phyloP scores from a whole-genome alignment of 805 yeast genomes.

The Metschnikowia vanudenii region DNA sequence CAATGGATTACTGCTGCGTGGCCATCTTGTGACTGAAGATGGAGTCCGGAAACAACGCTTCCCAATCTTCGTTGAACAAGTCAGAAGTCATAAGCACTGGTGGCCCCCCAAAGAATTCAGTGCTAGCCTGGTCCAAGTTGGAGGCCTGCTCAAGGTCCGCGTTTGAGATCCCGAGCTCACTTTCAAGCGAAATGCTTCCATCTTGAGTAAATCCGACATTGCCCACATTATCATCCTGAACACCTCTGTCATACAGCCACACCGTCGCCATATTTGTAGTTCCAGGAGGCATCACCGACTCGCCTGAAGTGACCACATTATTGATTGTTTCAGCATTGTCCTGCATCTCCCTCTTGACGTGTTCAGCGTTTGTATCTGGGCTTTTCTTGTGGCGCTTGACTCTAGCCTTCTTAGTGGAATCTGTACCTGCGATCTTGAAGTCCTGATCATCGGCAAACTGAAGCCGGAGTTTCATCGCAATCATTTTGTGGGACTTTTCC shows the following conservation, averaged over 20 bases:
- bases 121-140: conserved; percentile 23
- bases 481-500: conserved; percentile 43
- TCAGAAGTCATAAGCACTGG: conserved; percentile 53
- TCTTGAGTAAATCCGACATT: not conserved
- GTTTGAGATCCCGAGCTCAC: conserved; percentile 3
- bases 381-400: conserved; percentile 4
- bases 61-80: conserved; percentile 49
- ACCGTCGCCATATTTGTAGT: not conserved
- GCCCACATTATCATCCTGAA: not conserved
- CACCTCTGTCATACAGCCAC: not conserved
- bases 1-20: conserved; percentile 1
- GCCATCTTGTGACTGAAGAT: conserved; percentile 24
- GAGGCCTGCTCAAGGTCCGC: conserved; percentile 8
- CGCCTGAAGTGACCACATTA: not conserved
- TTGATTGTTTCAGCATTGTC: not conserved
- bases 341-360: not conserved
- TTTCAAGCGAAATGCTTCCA: not conserved
- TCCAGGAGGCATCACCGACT: not conserved
- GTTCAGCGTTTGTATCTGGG: not conserved
- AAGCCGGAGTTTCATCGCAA: conserved; percentile 32
- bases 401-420: conserved; percentile 1
- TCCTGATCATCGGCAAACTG: conserved; percentile 20
- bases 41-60: conserved; percentile 48
- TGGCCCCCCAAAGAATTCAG: conserved; percentile 50
- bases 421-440: conserved; percentile 1